Evolutionary conservation across 2,329 filamentous ascomycete species (phyloP), one percentile per base, ranked within the genome.

Genomic region (Ilyonectria mors-panacis): DNA sequence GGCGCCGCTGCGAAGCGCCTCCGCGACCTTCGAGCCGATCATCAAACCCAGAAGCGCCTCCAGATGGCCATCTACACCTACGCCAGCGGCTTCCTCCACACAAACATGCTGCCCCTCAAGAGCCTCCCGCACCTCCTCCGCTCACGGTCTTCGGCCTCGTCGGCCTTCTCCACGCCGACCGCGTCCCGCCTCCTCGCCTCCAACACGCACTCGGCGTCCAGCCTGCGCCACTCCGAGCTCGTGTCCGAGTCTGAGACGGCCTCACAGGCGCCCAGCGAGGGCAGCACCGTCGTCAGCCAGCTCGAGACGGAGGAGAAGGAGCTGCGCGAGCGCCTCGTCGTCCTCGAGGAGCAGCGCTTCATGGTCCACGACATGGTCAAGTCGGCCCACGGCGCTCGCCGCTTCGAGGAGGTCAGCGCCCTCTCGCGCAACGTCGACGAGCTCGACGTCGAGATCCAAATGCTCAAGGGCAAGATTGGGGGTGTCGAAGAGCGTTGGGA

Each of bases 281-380:
- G 82, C 2, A 88, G 86, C 76, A 89, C 86, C 15, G 83, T 84
- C 1, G 83, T 88, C 1, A 88, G 86, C 64, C 83, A 85, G 37
- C 81, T 97, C 5, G 94, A 97, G 79, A 89, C 88, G 0, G 94
- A 97, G 77, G 94, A 97, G 79, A 95, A 94, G 78, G 89, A 93
- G 21, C 83, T 97, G 1, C 88, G 92, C 17, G 94, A 97, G 75
- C 86, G 90, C 4, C 83, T 97, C 13, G 92, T 96, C 33, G 91
- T 98, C 7, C 85, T 98, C 1, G 94, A 97, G 79, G 95, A 98
- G 81, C 95, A 98, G 79, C 92, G 91, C 70, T 97, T 97, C 80
- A 90, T 97, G 81, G 94, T 98, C 0, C 89, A 91, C 42, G 91
- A 93, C 73, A 97, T 97, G 94, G 89, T 97, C 50, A 89, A 88